These are phyloP conservation scores for Podospora bellae-mahoneyi DNA, from an alignment of 495 filamentous ascomycete genomes.

Conservation along the genomic window DNA sequence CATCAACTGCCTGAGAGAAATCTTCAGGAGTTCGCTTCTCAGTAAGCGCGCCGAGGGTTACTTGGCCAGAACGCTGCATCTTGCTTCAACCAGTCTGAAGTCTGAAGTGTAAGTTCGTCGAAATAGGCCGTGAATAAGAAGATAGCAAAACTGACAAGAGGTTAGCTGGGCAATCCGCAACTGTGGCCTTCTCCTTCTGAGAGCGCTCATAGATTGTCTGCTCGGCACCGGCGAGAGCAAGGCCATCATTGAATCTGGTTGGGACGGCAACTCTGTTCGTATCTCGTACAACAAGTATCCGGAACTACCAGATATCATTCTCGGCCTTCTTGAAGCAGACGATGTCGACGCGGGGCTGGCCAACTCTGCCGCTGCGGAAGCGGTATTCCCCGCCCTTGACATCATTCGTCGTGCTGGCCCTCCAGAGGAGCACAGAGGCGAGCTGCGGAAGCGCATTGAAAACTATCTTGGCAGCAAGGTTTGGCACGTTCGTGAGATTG, in stretches of 20 bases:
- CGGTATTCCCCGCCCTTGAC: conserved; percentile 83
- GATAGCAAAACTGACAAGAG: conserved; percentile 19
- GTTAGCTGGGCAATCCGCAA: conserved; percentile 88
- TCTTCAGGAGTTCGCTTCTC: conserved; percentile 75
- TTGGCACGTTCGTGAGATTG: conserved; percentile 89
- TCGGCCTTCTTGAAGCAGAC: conserved; percentile 57
- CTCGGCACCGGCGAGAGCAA: conserved; percentile 63
- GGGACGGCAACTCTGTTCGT: conserved; percentile 47
- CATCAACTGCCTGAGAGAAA: conserved; percentile 83
- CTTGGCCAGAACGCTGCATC: conserved; percentile 65
- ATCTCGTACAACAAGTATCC: conserved; percentile 71
- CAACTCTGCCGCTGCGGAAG: conserved; percentile 53
- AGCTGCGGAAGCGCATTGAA: conserved; percentile 49
- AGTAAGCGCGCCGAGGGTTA: conserved; percentile 60
- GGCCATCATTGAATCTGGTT: conserved; percentile 45
- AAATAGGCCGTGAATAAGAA: too few relatives aligned
- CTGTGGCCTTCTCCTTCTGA: conserved; percentile 83
- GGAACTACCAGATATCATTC: conserved; percentile 62
- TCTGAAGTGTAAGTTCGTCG: conserved; percentile 55
- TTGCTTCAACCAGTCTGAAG: conserved; percentile 70
- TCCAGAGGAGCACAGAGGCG: conserved; percentile 43
- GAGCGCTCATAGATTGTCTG: conserved; percentile 73
- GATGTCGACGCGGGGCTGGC: conserved; percentile 34
- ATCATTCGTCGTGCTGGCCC: conserved; percentile 66
- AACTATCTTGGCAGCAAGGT: conserved; percentile 65